These are phyloP conservation scores for Candida berthetii DNA, from an alignment of 805 yeast genomes.

Conservation along the genomic window DNA sequence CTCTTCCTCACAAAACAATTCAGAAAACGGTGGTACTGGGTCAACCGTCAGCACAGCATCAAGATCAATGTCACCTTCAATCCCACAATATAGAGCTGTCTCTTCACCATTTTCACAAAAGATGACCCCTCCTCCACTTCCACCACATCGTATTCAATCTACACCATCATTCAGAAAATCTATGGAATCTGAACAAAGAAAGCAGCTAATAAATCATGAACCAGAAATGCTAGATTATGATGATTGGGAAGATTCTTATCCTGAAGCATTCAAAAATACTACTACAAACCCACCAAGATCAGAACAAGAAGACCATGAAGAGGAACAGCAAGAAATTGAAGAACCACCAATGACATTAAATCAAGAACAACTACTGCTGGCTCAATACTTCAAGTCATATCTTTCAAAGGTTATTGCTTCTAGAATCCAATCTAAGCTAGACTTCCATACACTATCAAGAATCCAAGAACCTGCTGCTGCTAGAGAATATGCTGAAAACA, in stretches of 20 bases:
- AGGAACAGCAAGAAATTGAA: constrained; percentile 1
- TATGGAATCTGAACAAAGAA: neutral
- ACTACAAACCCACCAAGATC: no score
- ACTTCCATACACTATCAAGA: neutral
- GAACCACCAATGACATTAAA: neutral
- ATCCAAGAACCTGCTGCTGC: constrained; percentile 9
- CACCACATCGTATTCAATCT: constrained; percentile 18
- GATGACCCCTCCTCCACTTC: constrained; percentile 12
- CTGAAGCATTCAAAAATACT: no score
- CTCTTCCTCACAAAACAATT: neutral
- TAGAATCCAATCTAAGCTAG: constrained; percentile 18
- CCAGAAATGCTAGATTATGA: neutral
- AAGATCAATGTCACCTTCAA: neutral
- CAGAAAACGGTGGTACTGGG: neutral
- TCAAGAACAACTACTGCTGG: neutral
- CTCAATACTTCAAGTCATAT: constrained; percentile 8
- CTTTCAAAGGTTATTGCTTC: constrained; percentile 10
- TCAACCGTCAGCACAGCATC: constrained; percentile 4
- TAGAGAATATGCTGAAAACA: constrained; percentile 3
- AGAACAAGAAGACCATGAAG: constrained; percentile 3
- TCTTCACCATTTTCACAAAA: neutral
- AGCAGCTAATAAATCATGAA: neutral
- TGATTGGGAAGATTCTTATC: neutral
- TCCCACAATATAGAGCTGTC: neutral
- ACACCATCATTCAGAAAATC: constrained; percentile 9